Conservation (phyloP, 176 grass and related monocot genomes). For the Eleusine coracana region DNA sequence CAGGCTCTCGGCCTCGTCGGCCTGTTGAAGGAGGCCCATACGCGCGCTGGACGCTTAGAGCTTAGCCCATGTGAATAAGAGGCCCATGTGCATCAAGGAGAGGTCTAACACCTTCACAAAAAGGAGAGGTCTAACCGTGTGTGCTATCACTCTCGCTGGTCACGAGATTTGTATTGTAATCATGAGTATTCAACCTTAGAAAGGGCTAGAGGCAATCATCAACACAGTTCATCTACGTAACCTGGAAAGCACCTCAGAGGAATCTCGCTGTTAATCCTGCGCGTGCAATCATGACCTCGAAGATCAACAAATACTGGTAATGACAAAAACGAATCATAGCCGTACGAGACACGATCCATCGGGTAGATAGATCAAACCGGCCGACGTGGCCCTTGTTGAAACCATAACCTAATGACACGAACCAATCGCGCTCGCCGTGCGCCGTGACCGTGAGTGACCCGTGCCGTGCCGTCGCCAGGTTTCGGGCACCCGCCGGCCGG, state of each 20-base stretch:
- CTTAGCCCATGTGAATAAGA: too few species aligned
- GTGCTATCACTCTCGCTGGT: background rate
- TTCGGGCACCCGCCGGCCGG: too few species aligned
- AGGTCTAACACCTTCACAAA: too few species aligned
- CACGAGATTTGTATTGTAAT: background rate
- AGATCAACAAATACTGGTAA: background rate
- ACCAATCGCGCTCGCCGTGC: background rate
- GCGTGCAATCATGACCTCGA: background rate
- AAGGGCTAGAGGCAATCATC: background rate
- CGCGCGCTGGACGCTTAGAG: too few species aligned
- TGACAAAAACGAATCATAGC: slow-evolving; percentile 6
- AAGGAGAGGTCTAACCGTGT: too few species aligned
- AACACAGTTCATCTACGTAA: background rate
- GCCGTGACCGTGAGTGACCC: too few species aligned
- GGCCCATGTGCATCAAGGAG: too few species aligned
- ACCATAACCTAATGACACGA: too few species aligned
- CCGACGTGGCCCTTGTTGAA: background rate
- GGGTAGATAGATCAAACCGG: too few species aligned
- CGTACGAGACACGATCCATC: background rate
- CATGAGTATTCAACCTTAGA: background rate
- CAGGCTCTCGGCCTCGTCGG: too few species aligned
- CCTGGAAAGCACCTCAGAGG: background rate
- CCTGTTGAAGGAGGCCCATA: too few species aligned
- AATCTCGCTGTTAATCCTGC: background rate
- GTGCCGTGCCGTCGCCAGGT: too few species aligned